These are phyloP conservation scores for Monilinia fructicola DNA, from an alignment of 2,329 filamentous ascomycete genomes.

Conservation along the genomic window DNA sequence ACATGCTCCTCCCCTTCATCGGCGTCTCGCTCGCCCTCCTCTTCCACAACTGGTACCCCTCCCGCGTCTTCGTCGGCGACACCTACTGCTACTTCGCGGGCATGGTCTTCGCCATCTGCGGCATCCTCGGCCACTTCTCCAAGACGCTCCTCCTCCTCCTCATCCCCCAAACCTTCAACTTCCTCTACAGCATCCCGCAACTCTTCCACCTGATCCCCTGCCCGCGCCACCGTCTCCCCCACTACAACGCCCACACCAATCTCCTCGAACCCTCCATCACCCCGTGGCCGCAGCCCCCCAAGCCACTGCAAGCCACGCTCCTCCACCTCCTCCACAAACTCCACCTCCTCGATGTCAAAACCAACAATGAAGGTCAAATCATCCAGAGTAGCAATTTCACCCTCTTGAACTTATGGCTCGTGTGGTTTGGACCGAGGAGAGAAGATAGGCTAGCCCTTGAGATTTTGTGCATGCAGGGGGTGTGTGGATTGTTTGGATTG, in stretches of 20 bases:
- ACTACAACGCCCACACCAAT: conserved; percentile 81
- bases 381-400: conserved; percentile 86
- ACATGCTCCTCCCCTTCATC: conserved; percentile 89
- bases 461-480: conserved; percentile 74
- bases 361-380: conserved; percentile 68
- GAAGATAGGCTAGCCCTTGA: conserved; percentile 82
- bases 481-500: conserved; percentile 76
- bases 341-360: conserved; percentile 65
- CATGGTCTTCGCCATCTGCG: conserved; percentile 97
- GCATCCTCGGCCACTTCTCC: conserved; percentile 95
- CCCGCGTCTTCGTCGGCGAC: conserved; percentile 93
- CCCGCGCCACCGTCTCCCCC: conserved; percentile 85
- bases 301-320: conserved; percentile 57
- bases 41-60: conserved; percentile 93
- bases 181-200: conserved; percentile 88
- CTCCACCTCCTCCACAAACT: conserved; percentile 70
- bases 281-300: conserved; percentile 72
- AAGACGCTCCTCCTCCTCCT: conserved; percentile 92
- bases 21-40: conserved; percentile 86
- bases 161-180: conserved; percentile 94
- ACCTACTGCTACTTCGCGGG: conserved; percentile 99
- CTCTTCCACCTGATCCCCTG: conserved; percentile 88
- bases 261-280: conserved; percentile 85
- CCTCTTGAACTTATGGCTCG: conserved; percentile 91
- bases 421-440: conserved; percentile 88